Conservation (phyloP, 148 eudicot genomes). For the Fagopyrum tataricum region DNA sequence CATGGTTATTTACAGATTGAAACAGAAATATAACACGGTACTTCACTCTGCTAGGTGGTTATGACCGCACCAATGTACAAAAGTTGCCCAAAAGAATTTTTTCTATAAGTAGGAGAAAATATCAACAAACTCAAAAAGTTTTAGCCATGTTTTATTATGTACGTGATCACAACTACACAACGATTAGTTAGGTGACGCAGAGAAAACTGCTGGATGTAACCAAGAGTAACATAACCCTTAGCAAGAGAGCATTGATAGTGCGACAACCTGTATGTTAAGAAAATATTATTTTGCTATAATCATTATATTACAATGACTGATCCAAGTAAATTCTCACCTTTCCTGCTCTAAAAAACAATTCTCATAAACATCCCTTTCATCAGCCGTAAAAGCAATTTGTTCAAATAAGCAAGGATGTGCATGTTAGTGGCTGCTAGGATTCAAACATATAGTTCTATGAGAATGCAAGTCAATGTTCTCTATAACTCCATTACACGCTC, state of each 20-base stretch:
- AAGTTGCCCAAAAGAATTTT: background rate
- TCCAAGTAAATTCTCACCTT: conserved; percentile 39
- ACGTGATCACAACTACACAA: background rate
- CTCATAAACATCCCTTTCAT: conserved; percentile 81
- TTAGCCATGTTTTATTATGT: background rate
- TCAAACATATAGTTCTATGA: background rate
- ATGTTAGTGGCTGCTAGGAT: conserved; percentile 1
- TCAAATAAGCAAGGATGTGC: background rate
- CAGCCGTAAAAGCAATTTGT: conserved; percentile 82
- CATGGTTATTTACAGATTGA: background rate
- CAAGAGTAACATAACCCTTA: background rate
- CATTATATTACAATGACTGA: background rate
- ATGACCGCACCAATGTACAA: background rate
- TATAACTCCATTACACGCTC: background rate
- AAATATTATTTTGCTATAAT: background rate
- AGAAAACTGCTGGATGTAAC: background rate
- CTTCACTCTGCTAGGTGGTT: background rate
- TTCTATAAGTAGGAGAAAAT: background rate
- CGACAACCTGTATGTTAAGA: background rate
- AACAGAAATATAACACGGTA: background rate
- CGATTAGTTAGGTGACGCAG: background rate
- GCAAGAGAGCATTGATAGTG: background rate
- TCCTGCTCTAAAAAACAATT: conserved; percentile 86
- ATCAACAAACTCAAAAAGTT: too few relatives aligned
- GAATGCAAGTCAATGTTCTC: background rate